These are phyloP conservation scores for Coemansia sp. DNA, from an alignment of 192 early-diverging fungal species.

Conservation along the genomic window DNA sequence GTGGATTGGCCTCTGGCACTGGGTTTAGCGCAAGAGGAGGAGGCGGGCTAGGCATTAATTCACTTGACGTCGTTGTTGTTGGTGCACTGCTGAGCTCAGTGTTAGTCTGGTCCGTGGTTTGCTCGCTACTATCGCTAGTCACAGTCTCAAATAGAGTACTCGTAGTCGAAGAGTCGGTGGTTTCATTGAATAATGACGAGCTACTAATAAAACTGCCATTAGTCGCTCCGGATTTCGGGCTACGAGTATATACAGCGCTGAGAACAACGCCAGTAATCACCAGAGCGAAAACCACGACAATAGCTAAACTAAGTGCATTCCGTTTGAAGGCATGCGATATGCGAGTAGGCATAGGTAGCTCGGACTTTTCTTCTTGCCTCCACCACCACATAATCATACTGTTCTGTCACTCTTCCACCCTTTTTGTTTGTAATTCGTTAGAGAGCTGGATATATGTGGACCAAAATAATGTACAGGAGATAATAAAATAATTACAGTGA, in stretches of 20 bases:
- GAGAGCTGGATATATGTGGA: background rate
- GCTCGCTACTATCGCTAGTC: background rate
- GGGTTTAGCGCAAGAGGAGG: too few species aligned
- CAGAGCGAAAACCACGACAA: conserved; percentile 1
- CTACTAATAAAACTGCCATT: background rate
- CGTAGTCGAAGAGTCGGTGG: background rate
- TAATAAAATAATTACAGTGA: background rate
- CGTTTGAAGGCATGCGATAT: background rate
- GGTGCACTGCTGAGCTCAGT: background rate
- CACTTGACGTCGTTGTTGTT: background rate
- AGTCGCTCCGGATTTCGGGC: background rate
- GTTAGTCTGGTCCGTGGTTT: background rate
- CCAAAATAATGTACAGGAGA: too few species aligned
- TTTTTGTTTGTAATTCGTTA: background rate
- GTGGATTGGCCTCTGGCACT: background rate
- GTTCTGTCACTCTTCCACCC: background rate
- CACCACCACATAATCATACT: conserved; percentile 5
- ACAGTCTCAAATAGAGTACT: background rate
- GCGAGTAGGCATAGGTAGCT: background rate
- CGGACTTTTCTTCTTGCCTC: background rate
- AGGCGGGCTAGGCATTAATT: background rate
- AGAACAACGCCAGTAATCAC: conserved; percentile 8
- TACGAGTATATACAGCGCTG: background rate
- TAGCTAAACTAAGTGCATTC: background rate
- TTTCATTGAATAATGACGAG: background rate